Percentiles rank a stretch among this genome's conserved stretches.
Conservation (phyloP, 495 filamentous ascomycete species). For the Astrothelium subdiscretum region DNA sequence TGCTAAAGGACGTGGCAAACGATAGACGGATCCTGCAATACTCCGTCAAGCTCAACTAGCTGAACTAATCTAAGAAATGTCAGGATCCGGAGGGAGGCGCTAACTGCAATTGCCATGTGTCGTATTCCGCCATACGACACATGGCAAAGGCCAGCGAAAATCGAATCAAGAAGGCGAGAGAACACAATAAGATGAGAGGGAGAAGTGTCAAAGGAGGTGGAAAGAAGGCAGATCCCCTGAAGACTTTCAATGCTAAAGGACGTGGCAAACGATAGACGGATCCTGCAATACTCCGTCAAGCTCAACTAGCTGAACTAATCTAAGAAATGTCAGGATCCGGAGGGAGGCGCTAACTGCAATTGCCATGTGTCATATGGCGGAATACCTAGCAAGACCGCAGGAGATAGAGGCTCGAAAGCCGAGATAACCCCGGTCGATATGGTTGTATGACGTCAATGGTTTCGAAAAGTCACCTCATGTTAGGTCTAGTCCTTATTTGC, state of each 20-base stretch:
- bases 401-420: too few relatives aligned
- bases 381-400: too few relatives aligned
- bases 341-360: too few relatives aligned
- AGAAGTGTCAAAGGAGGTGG: constrained; percentile 45
- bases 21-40: not conserved
- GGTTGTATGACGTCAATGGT: constrained; percentile 1
- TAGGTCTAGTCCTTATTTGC: not conserved
- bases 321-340: too few relatives aligned
- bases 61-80: too few relatives aligned
- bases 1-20: constrained; percentile 30
- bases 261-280: constrained; percentile 16
- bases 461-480: not conserved
- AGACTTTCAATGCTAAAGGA: constrained; percentile 62
- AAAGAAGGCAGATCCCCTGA: constrained; percentile 69
- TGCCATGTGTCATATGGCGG: too few relatives aligned
- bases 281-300: too few relatives aligned
- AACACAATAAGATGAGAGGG: constrained; percentile 39
- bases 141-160: constrained; percentile 65
- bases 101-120: too few relatives aligned
- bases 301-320: too few relatives aligned
- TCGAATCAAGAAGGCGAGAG: constrained; percentile 60
- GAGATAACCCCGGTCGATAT: not conserved
- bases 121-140: too few relatives aligned
- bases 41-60: not conserved
- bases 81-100: too few relatives aligned